These are phyloP conservation scores for Starmerella floris DNA, from an alignment of 805 yeast genomes.

Conservation along the genomic window DNA sequence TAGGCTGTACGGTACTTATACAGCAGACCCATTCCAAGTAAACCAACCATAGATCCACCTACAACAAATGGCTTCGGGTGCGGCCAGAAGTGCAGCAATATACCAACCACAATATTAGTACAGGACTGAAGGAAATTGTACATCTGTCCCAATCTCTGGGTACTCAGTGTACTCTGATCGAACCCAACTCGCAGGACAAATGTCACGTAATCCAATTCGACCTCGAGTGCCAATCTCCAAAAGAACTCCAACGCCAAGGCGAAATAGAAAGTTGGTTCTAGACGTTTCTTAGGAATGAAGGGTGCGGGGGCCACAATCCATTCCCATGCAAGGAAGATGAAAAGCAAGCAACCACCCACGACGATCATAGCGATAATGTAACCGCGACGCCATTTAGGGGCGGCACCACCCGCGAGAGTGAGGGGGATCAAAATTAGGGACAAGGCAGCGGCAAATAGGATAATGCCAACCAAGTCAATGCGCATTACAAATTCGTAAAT, in stretches of 20 bases:
- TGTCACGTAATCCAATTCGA: slow-evolving; percentile 57
- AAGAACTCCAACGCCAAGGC: slow-evolving; percentile 46
- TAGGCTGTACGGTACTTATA: slow-evolving; percentile 43
- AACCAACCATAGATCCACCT: slow-evolving; percentile 45
- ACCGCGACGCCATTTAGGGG: slow-evolving; percentile 43
- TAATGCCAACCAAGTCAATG: slow-evolving; percentile 50
- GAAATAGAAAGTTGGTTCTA: slow-evolving; percentile 49
- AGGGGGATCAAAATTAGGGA: slow-evolving; percentile 60
- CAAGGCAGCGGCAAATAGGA: slow-evolving; percentile 40
- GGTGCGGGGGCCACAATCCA: slow-evolving; percentile 32
- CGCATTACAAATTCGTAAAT: slow-evolving; percentile 37
- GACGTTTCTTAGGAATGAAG: slow-evolving; percentile 42
- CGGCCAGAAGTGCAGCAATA: slow-evolving; percentile 37
- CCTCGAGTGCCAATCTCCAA: slow-evolving; percentile 47
- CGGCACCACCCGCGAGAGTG: slow-evolving; percentile 58
- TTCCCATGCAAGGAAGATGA: slow-evolving; percentile 51
- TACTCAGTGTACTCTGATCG: slow-evolving; percentile 44
- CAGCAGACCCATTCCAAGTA: slow-evolving; percentile 48
- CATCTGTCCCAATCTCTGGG: slow-evolving; percentile 50
- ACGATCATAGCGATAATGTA: slow-evolving; percentile 56
- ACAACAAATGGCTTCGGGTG: slow-evolving; percentile 47
- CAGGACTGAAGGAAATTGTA: slow-evolving; percentile 54
- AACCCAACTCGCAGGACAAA: slow-evolving; percentile 56
- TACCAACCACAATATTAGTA: slow-evolving; percentile 46
- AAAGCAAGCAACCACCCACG: slow-evolving; percentile 48